Percentiles rank a stretch among this genome's conserved stretches.
Evolutionary conservation across 2,329 filamentous ascomycete species (phyloP).

Genomic region (Colletotrichum limetticola): DNA sequence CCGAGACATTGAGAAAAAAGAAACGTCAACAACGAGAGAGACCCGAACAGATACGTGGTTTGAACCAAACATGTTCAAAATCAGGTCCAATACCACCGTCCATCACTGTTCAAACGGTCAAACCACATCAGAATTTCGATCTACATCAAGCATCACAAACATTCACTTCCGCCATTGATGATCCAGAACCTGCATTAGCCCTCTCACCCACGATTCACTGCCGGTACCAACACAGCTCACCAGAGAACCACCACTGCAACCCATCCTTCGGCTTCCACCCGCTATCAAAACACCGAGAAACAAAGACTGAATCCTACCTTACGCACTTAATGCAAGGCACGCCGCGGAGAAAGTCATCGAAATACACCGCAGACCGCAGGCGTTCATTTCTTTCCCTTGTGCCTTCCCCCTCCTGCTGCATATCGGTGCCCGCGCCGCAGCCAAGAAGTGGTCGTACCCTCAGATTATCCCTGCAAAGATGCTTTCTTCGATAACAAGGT

Average conservation of each 20-base stretch:
- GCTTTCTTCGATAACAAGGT: neutral
- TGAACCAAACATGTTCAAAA: neutral
- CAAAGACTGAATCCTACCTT: neutral
- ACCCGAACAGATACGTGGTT: neutral
- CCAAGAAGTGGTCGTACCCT: neutral
- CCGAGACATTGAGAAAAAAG: neutral
- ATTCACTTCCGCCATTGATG: neutral
- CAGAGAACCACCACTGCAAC: neutral
- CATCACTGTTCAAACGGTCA: neutral
- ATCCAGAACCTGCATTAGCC: neutral
- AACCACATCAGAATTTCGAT: neutral
- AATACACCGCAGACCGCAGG: neutral
- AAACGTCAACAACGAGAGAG: neutral
- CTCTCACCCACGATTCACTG: too few species aligned
- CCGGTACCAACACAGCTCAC: neutral
- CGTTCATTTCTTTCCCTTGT: neutral
- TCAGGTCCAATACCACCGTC: neutral
- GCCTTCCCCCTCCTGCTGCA: neutral
- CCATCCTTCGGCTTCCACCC: neutral
- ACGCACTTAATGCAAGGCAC: constrained; percentile 11
- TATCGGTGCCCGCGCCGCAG: neutral
- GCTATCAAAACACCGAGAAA: neutral
- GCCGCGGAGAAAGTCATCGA: neutral
- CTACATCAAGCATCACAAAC: neutral
- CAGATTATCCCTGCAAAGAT: neutral